phyloP scores from a whole-genome alignment of 441 rosid genomes.

The Rhodomyrtus psidioides region DNA sequence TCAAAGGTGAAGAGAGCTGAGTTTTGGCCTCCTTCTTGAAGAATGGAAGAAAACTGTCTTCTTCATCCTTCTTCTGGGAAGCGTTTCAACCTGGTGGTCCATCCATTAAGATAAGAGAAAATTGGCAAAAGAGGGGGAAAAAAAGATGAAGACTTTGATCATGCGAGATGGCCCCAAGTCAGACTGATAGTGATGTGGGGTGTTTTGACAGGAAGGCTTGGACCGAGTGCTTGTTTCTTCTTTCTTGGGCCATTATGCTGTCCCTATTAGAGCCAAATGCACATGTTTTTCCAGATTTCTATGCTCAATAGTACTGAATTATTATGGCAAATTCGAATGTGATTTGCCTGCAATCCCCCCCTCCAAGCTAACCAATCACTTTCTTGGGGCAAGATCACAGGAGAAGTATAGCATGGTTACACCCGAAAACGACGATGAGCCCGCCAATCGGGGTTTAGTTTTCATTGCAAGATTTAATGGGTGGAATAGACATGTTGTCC shows the following conservation, averaged over 20 bases:
- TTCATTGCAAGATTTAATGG: background rate
- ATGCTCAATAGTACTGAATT: background rate
- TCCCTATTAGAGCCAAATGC: background rate
- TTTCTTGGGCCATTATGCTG: background rate
- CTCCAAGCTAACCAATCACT: background rate
- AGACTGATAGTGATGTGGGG: background rate
- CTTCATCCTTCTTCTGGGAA: background rate
- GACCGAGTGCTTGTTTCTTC: background rate
- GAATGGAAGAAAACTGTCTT: background rate
- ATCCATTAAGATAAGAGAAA: background rate
- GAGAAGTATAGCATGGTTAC: background rate
- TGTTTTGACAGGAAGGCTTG: background rate
- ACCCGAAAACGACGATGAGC: background rate
- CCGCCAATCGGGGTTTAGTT: background rate
- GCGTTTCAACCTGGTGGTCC: background rate
- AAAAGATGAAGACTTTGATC: background rate
- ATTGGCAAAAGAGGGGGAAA: background rate
- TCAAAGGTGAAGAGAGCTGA: slow-evolving; percentile 63
- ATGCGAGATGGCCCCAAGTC: background rate
- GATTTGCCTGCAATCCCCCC: background rate
- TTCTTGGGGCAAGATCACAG: background rate
- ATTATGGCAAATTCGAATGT: background rate
- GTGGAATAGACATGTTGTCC: background rate
- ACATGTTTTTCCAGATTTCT: background rate
- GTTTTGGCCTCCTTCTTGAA: slow-evolving; percentile 29